A percentile compares a stretch with the other conserved stretches of the same genome.
Conservation (phyloP, 345 rosid genomes). For the Camelina hispida region DNA sequence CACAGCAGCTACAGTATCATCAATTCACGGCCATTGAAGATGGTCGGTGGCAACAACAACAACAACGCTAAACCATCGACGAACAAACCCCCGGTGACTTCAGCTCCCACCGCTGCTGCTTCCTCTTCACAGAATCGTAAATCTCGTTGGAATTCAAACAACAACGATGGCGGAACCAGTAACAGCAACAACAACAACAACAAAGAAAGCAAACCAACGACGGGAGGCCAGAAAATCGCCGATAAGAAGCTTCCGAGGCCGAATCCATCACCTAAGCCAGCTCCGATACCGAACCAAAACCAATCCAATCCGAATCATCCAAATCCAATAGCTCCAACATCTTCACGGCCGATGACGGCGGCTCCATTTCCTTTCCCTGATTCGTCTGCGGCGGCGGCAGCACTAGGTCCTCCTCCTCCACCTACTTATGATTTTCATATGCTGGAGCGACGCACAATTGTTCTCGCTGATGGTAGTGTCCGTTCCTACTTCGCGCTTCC, state of each 20-base stretch:
- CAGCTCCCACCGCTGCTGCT: constrained; percentile 39
- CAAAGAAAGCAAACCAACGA: constrained; percentile 30
- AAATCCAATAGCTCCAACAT: constrained; percentile 47
- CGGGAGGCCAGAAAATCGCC: constrained; percentile 36
- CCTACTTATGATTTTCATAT: constrained; percentile 91
- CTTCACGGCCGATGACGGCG: constrained; percentile 32
- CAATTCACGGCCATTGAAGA: constrained; percentile 34
- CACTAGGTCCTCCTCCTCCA: constrained; percentile 72
- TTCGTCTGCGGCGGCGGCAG: constrained; percentile 47
- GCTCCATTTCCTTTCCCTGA: constrained; percentile 58
- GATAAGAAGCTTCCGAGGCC: constrained; percentile 46
- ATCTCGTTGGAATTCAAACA: constrained; percentile 65
- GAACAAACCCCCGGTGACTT: constrained; percentile 46
- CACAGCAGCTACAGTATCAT: background rate
- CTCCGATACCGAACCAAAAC: constrained; percentile 45
- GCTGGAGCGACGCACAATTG: constrained; percentile 87
- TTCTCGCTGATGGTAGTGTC: constrained; percentile 86
- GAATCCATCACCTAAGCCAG: constrained; percentile 46
- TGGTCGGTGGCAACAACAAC: constrained; percentile 60
- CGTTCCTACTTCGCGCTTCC: constrained; percentile 98
- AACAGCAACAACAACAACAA: constrained; percentile 22
- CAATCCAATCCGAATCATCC: constrained; percentile 48
- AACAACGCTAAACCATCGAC: constrained; percentile 47
- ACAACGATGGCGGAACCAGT: constrained; percentile 40
- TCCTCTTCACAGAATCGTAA: constrained; percentile 54